These are phyloP conservation scores for Thyridium curvatum DNA, from an alignment of 2,329 filamentous ascomycete genomes.

Conservation along the genomic window DNA sequence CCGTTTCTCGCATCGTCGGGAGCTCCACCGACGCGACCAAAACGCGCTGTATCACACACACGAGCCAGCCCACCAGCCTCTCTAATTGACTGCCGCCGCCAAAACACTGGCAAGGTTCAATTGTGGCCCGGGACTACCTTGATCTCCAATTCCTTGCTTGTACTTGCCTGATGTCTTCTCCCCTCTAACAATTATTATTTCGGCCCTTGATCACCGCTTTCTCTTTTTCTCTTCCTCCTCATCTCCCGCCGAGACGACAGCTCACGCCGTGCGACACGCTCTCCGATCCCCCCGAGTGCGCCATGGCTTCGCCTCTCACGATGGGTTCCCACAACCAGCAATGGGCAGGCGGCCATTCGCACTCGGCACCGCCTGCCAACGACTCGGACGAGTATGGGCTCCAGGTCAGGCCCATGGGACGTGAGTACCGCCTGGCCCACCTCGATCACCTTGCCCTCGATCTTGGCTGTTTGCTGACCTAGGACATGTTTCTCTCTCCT, in stretches of 20 bases:
- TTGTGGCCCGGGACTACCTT: too few species aligned
- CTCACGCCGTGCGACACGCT: too few species aligned
- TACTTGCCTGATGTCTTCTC: too few species aligned
- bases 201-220: too few species aligned
- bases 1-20: not conserved
- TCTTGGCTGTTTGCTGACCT: not conserved
- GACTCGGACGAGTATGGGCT: conserved; percentile 19
- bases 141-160: too few species aligned
- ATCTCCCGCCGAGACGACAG: too few species aligned
- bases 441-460: not conserved
- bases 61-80: conserved; percentile 8
- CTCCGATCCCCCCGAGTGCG: not conserved
- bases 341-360: conserved; percentile 3
- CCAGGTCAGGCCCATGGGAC: conserved; percentile 24
- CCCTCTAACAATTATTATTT: too few species aligned
- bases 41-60: conserved; percentile 2
- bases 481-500: conserved; percentile 8
- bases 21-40: conserved; percentile 5
- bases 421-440: conserved; percentile 13
- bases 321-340: conserved; percentile 5
- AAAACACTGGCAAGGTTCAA: too few species aligned
- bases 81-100: conserved; percentile 3
- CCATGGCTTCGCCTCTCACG: conserved; percentile 12
- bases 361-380: conserved; percentile 1
- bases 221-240: too few species aligned